Base-by-base conservation (phyloP, 2,329 filamentous ascomycete species). In the Madurella mycetomatis region DNA sequence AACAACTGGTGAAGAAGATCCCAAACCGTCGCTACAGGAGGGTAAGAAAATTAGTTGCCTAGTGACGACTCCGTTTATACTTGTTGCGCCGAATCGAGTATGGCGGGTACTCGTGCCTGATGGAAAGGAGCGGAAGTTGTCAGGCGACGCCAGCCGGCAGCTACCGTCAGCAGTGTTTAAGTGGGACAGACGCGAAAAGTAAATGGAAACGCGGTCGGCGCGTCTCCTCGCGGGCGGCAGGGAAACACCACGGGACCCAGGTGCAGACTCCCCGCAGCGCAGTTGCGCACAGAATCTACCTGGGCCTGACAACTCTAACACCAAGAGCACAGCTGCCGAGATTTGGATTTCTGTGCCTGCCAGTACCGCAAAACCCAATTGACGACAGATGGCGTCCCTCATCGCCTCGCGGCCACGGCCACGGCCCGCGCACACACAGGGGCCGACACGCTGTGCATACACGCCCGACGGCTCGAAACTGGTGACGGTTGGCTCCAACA, bases 401-500 rank as follows among this genome's bases (percentile, higher is more conserved):
- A 68, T 71, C 59, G 68, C 69, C 46, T 69, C 70, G 19, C 79
- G 81, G 61, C 76, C 84, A 46, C 78, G 84, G 65, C 81, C 83
- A 54, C 77, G 86, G 57, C 85, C 86, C n/a, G 83, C 82, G 8
- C 83, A 99, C 72, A 92, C 90, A 2, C 86, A 88, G 51, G 95
- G 95, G 60, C 83, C 85, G 54, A 97, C 95, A 2, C 91, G 85
- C 64, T 85, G 95, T 62, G 83, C 88, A 60, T 97, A 97, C 72
- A 96, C 92, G 1, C 89, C 90, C 7, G 86, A 95, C 70, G 94
- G 95, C 58, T 82, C 81, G 62, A 89, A 88, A 64, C 80, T 99
- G 54, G 84, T 97, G 61, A 97, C 94, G 11, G 92, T 91, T 57
- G 94, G 94, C 60, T 87, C 90, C 55, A 96, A 97, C 74, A 95